Base-by-base conservation (phyloP, 129 eudicot species). In the Pseudognaphalium luteoalbum region DNA sequence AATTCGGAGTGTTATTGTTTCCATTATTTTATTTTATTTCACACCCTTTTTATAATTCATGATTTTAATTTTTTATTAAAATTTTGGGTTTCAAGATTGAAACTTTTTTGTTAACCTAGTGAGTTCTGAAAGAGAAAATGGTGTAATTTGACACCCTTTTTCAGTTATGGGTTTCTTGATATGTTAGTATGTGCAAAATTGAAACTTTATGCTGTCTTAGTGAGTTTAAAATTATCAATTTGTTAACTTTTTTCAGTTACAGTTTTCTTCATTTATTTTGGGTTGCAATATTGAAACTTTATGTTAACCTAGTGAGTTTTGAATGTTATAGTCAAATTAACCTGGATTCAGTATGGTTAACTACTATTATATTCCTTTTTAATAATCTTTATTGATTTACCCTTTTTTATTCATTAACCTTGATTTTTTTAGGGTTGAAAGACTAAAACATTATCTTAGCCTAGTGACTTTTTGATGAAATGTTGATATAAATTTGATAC, bases 81-180 rank as follows among this genome's bases (percentile, higher is more conserved):
- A 4, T 47, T 47, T 59, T 30, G 7, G 44, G 41, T 59, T 59
- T 47, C 11, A 59, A 41, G n/a, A 34, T 47, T 74, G 78, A 57
- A 56, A 8, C 57, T 74, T 7, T 25, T 74, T 35, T 74, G 25
- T 14, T 28, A 51, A 33, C 52, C 80, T 65, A 76, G 54, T 76
- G 66, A 32, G 56, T 5, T 76, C 4, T 35, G 17, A 37, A 6
- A 35, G 59, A 21, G 59, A 58, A 58, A 22, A 60, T 25, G 41
- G 30, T 32, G 34, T 32, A 3, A 32, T 32, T 32, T 32, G 34
- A 32, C 29, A 25, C 51, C 71, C 32, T 76, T 50, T 51, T 17
- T 16, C 6, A 14, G 6, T 66, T 39, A 15, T 19, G 30, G 47
- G 70, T 59, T 78, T 70, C 70, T 69, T 78, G 35, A 37, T 34